Evolutionary conservation across 2,329 filamentous ascomycete genomes (phyloP).

Genomic region (Rhynchosporium agropyri): DNA sequence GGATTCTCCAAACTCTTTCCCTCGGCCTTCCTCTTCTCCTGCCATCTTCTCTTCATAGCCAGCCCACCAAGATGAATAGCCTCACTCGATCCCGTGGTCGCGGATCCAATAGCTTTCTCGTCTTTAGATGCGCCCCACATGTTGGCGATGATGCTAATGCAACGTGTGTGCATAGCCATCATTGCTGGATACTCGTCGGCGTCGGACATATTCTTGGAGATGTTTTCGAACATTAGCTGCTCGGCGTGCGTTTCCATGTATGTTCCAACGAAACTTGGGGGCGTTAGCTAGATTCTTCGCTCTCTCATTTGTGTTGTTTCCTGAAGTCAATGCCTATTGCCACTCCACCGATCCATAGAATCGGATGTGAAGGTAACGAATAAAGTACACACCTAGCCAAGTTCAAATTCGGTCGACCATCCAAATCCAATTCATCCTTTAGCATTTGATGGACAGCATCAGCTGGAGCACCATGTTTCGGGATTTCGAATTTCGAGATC

Average conservation of each 20-base stretch:
- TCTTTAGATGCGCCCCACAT: conserved; percentile 65
- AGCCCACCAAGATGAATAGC: conserved; percentile 71
- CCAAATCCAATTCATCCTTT: conserved; percentile 64
- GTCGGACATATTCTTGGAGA: conserved; percentile 73
- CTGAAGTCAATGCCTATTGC: no score
- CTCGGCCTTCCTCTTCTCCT: conserved; percentile 59
- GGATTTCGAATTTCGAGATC: conserved; percentile 62
- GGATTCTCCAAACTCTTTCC: conserved; percentile 66
- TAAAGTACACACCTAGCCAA: conserved; percentile 53
- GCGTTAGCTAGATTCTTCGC: conserved; percentile 17
- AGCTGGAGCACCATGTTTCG: conserved; percentile 58
- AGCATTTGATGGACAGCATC: conserved; percentile 68
- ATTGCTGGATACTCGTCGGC: conserved; percentile 66
- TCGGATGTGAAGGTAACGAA: background rate
- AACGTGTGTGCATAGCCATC: conserved; percentile 65
- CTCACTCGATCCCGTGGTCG: conserved; percentile 72
- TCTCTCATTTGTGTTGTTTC: background rate
- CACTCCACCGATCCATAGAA: no score
- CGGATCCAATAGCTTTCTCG: conserved; percentile 67
- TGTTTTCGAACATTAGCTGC: conserved; percentile 66
- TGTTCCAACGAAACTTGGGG: conserved; percentile 65
- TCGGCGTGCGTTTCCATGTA: conserved; percentile 71
- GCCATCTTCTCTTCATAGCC: conserved; percentile 76
- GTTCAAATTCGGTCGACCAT: conserved; percentile 69
- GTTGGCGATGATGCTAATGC: conserved; percentile 68